Percentiles rank a stretch among this genome's conserved stretches.
phyloP scores from a whole-genome alignment of 2,329 filamentous ascomycete species.

The Monilinia aucupariae region DNA sequence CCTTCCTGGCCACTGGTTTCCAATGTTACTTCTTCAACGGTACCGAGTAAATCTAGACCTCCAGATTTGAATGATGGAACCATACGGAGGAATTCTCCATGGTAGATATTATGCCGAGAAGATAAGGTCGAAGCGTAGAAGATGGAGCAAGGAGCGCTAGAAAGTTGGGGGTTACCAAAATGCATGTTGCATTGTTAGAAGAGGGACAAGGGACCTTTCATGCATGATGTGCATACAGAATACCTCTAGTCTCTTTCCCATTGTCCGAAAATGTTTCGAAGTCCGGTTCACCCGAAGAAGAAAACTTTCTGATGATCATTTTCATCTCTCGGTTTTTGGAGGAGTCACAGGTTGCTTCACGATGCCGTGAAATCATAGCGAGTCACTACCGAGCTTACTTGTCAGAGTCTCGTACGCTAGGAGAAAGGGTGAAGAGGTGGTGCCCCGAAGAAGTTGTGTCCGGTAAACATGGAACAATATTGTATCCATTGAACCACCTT shows the following conservation, averaged over 20 bases:
- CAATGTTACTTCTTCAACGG: neutral
- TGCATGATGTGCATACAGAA: neutral
- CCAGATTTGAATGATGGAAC: neutral
- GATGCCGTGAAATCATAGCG: neutral
- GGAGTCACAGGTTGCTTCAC: conserved; percentile 11
- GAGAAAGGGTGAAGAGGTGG: neutral
- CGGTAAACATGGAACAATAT: neutral
- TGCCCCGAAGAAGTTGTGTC: neutral
- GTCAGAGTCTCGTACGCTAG: conserved; percentile 1
- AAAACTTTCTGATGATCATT: conserved; percentile 5
- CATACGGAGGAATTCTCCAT: conserved; percentile 4
- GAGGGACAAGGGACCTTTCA: neutral
- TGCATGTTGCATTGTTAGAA: neutral
- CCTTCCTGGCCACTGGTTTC: neutral
- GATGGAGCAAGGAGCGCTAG: neutral
- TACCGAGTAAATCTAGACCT: conserved; percentile 5
- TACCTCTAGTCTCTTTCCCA: conserved; percentile 1
- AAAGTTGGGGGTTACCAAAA: neutral
- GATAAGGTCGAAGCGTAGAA: neutral
- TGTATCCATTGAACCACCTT: neutral
- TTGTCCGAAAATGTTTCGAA: conserved; percentile 8
- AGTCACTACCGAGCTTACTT: conserved; percentile 7
- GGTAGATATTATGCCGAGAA: conserved; percentile 3
- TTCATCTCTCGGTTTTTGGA: neutral
- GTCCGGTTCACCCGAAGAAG: conserved; percentile 11